phyloP scores from a whole-genome alignment of 2,329 filamentous ascomycete genomes.

The Fusarium circinatum region DNA sequence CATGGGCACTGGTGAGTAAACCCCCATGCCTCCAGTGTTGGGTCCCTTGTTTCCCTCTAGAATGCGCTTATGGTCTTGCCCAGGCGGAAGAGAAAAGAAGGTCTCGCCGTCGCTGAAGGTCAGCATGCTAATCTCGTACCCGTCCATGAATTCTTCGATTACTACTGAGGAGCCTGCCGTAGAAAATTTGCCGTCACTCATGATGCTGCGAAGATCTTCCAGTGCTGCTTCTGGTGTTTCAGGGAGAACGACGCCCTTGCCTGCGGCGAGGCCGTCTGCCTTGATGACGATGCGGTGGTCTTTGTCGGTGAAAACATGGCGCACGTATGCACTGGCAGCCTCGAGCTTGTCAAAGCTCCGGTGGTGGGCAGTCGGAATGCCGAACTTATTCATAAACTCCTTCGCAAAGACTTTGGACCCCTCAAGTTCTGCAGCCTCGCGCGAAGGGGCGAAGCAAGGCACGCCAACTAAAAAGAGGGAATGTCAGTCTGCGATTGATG shows the following conservation, averaged over 20 bases:
- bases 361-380: conserved; percentile 79
- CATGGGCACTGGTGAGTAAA: conserved; percentile 73
- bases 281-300: conserved; percentile 76
- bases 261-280: conserved; percentile 77
- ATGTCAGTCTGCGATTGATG: neutral
- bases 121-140: conserved; percentile 75
- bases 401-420: conserved; percentile 83
- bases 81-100: conserved; percentile 72
- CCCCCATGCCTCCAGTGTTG: conserved; percentile 82
- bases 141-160: conserved; percentile 77
- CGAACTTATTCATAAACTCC: conserved; percentile 79
- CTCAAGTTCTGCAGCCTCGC: conserved; percentile 77
- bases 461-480: conserved; percentile 60
- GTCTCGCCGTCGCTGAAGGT: conserved; percentile 75
- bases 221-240: conserved; percentile 67
- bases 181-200: conserved; percentile 73
- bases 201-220: conserved; percentile 72
- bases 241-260: conserved; percentile 67
- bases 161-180: conserved; percentile 75
- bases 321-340: conserved; percentile 69
- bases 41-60: conserved; percentile 74
- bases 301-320: conserved; percentile 52
- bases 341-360: conserved; percentile 73
- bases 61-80: conserved; percentile 79
- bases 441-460: conserved; percentile 74